Conservation (phyloP, 139 green algal species). For the Pleodorina starrii region DNA sequence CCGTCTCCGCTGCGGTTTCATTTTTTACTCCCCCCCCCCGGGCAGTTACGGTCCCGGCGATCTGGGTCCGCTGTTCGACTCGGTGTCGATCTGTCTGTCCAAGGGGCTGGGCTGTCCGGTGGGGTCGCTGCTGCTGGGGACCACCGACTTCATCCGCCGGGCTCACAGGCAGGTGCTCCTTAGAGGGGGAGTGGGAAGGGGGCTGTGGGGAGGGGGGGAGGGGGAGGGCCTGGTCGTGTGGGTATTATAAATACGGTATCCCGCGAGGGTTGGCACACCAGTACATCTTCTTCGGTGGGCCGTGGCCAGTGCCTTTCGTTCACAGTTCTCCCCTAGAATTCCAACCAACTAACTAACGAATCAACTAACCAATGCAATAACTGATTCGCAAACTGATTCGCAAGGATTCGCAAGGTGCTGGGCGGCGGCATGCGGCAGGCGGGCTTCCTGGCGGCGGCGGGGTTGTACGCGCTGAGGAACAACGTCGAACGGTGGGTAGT, state of each 20-base stretch:
- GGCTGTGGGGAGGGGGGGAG: neutral
- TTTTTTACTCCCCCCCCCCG: neutral
- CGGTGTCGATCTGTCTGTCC: constrained; percentile 78
- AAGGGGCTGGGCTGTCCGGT: constrained; percentile 80
- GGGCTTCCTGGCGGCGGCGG: constrained; percentile 69
- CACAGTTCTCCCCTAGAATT: no score
- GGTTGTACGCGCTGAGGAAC: constrained; percentile 61
- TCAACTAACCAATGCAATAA: no score
- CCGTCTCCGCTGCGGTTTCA: no score
- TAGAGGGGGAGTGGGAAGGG: neutral
- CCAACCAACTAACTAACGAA: no score
- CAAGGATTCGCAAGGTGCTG: constrained; percentile 75
- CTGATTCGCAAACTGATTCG: no score
- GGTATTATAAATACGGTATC: no score
- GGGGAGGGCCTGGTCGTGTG: neutral
- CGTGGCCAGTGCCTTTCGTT: no score
- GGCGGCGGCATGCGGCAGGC: constrained; percentile 84
- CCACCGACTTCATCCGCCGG: constrained; percentile 47
- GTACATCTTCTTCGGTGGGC: no score
- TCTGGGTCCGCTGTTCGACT: constrained; percentile 63
- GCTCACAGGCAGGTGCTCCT: constrained; percentile 39
- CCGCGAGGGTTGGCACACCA: no score
- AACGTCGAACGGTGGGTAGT: constrained; percentile 56
- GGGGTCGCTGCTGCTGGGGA: constrained; percentile 75
- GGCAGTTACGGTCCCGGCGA: constrained; percentile 38